Evolutionary conservation across 1,139 yeast genomes (phyloP), one percentile per base, ranked within the genome.

Genomic region (Diutina siamensis): DNA sequence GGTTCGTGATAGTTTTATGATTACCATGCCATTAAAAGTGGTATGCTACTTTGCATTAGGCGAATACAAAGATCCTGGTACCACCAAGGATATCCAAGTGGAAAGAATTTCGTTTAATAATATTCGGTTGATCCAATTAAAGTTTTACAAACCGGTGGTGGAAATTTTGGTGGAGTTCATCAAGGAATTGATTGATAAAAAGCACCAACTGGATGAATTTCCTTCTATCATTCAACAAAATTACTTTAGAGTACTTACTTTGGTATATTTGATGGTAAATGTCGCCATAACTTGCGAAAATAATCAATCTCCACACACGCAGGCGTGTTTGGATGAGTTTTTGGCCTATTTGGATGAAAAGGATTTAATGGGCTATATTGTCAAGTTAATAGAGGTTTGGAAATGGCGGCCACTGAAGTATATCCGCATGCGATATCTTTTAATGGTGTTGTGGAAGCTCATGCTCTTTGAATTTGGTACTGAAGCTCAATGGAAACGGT

Each of bases 401-500:
- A 73, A 87, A 51, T 78, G 87, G 80, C 51, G 65, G 44, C 72
- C 62, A 9, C 17, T 35, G 7, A 20, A 15, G 13, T 7, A 53
- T 12, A 60, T 62, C 45, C 54, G 69, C 44, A 52, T 62, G 19
- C 64, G 94, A 52, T 77, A 80, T 52, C 64, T 81, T 4, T 63
- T 83, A 1, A 55, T 73, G 33, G 52, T 87, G 1, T 53, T 79
- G 1, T 76, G 83, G 67, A 83, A 83, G 53, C 58, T 80, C 13
- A 56, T 86, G 1, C 55, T 81, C 4, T 60, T 81, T 8, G 77
- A 80, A 49, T 76, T 88, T 65, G 97, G 97, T 1, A 80, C 70
- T 48, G 53, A 68, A 2, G 51, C 59, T 0, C 62, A 67, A 5
- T 55, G 79, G 22, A 54, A 61, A 13, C 51, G 61, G n/a, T 70